Conservation (phyloP, 2,329 filamentous ascomycete genomes). For the Boeremia lycopersici region DNA sequence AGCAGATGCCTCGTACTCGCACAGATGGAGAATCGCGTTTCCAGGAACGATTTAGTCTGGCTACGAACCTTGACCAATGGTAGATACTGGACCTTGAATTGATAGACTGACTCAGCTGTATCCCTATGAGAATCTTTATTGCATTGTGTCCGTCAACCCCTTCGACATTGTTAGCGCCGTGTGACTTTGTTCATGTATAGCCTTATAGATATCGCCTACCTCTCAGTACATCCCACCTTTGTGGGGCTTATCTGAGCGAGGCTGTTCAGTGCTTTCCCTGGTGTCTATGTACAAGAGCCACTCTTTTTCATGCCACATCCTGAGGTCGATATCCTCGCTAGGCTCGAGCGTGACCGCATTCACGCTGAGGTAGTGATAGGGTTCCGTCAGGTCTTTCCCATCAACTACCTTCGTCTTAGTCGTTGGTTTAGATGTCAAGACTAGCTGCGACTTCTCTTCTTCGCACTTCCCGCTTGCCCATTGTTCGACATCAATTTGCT, state of each 20-base stretch:
- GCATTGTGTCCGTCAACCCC: too few relatives aligned
- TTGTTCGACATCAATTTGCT: constrained; percentile 26
- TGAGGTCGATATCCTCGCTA: constrained; percentile 35
- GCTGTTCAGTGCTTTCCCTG: constrained; percentile 5
- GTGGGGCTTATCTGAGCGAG: constrained; percentile 7
- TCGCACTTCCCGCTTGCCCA: constrained; percentile 25
- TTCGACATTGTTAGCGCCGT: too few relatives aligned
- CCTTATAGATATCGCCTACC: neutral
- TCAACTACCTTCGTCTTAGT: constrained; percentile 14
- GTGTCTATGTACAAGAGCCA: constrained; percentile 42
- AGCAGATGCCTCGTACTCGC: neutral
- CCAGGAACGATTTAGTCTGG: neutral
- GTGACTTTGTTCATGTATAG: neutral
- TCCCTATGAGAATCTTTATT: too few relatives aligned
- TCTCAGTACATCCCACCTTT: constrained; percentile 17
- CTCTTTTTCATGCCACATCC: constrained; percentile 42
- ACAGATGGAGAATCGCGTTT: neutral
- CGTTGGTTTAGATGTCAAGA: constrained; percentile 29
- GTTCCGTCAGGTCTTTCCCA: constrained; percentile 21
- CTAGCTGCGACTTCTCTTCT: constrained; percentile 19
- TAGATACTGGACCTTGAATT: too few relatives aligned
- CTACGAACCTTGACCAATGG: neutral
- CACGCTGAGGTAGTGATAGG: constrained; percentile 38
- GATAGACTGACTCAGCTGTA: too few relatives aligned
- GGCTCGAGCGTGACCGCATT: constrained; percentile 43